These are phyloP conservation scores for Debaryomycetaceae sp. DNA, from an alignment of 1,139 yeast species.

Conservation along the genomic window DNA sequence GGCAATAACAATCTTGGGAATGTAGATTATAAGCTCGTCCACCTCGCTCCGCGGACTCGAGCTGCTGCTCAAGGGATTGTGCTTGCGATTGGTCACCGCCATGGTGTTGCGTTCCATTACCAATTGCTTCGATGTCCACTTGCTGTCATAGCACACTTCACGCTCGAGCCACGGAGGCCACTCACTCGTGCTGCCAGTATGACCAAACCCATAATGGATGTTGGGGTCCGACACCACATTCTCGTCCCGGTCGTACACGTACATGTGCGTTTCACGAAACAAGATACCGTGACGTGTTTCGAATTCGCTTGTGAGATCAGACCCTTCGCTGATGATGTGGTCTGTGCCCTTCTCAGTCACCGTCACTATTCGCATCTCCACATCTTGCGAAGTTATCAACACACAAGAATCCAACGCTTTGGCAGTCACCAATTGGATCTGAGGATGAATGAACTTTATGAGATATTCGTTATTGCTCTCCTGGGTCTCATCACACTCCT, in stretches of 20 bases:
- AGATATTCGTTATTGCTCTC: slow-evolving; percentile 30
- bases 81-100: slow-evolving; percentile 51
- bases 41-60: slow-evolving; percentile 9
- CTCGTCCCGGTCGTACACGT: slow-evolving; percentile 43
- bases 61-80: slow-evolving; percentile 40
- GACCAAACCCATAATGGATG: slow-evolving; percentile 15
- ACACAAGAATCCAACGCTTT: slow-evolving; percentile 23
- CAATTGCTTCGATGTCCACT: slow-evolving; percentile 41
- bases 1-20: slow-evolving; percentile 58
- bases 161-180: slow-evolving; percentile 86
- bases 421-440: slow-evolving; percentile 28
- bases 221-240: slow-evolving; percentile 12
- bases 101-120: slow-evolving; percentile 56
- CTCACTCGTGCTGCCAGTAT: slow-evolving; percentile 10
- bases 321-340: slow-evolving; percentile 24
- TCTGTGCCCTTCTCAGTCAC: slow-evolving; percentile 42
- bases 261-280: slow-evolving; percentile 60
- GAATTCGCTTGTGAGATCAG: slow-evolving; percentile 35
- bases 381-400: slow-evolving; percentile 57
- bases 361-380: slow-evolving; percentile 56
- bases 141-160: slow-evolving; percentile 67
- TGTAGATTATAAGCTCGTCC: slow-evolving; percentile 37
- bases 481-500: slow-evolving; percentile 13
- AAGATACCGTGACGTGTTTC: slow-evolving; percentile 66
- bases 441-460: slow-evolving; percentile 34